These are phyloP conservation scores for Colletotrichum lini DNA, from an alignment of 2,329 filamentous ascomycete species.

Conservation along the genomic window DNA sequence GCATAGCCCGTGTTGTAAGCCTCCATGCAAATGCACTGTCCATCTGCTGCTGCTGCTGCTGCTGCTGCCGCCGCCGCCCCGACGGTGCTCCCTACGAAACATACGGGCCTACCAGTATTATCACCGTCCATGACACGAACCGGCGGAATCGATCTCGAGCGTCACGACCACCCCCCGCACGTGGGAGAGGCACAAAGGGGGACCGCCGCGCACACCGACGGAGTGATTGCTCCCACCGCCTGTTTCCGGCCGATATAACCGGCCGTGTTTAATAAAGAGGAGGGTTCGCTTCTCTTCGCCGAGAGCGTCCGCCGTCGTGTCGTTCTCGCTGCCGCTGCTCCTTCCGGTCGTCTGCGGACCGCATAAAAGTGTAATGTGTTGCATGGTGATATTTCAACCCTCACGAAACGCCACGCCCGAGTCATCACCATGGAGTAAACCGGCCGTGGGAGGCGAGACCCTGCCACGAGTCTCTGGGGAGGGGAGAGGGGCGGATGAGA, in stretches of 20 bases:
- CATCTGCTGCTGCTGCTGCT: constrained; percentile 4
- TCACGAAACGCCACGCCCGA: constrained; percentile 6
- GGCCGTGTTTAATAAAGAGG: neutral
- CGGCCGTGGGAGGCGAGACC: constrained; percentile 40
- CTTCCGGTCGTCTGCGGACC: neutral
- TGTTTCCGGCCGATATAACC: constrained; percentile 2
- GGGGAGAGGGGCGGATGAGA: no score
- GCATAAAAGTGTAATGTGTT: neutral
- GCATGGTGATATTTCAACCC: neutral
- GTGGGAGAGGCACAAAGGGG: constrained; percentile 13
- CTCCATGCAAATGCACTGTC: neutral
- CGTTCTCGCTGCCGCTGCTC: neutral
- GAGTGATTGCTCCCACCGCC: neutral
- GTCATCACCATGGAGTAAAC: constrained; percentile 38
- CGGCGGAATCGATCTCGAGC: constrained; percentile 31
- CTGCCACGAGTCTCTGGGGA: constrained; percentile 16
- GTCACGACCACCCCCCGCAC: neutral
- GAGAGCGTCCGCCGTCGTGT: neutral
- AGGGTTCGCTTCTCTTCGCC: neutral
- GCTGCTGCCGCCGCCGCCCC: neutral
- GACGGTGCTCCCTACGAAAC: neutral
- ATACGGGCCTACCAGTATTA: neutral
- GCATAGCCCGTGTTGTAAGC: neutral
- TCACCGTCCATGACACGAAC: constrained; percentile 30
- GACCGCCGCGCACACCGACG: neutral